Evolutionary conservation across 768 basidiomycete genomes (phyloP).

Genomic region (Tricholoma bakamatsutake): DNA sequence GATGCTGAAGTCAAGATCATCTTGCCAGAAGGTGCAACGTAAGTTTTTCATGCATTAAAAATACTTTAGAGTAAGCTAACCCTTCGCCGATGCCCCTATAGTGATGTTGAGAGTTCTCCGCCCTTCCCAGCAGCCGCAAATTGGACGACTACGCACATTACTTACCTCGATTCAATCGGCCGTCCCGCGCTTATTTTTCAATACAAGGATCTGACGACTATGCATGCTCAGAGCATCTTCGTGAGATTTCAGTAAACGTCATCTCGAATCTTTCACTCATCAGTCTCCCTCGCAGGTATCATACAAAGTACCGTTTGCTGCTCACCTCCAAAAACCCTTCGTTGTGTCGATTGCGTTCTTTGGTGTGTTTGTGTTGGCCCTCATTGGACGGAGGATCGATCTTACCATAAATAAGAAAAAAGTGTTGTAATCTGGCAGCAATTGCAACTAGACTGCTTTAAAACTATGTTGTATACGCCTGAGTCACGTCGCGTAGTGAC

Average conservation of each 20-base stretch:
- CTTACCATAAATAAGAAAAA: constrained; percentile 43
- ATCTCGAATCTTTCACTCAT: not conserved
- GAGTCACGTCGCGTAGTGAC: too few species aligned
- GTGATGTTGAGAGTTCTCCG: constrained; percentile 68
- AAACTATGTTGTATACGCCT: constrained; percentile 3
- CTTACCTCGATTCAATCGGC: constrained; percentile 90
- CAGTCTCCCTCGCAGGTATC: constrained; percentile 52
- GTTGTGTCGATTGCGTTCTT: constrained; percentile 71
- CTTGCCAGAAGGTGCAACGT: constrained; percentile 95
- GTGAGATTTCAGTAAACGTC: constrained; percentile 41
- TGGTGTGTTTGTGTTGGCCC: constrained; percentile 50
- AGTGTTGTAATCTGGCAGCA: constrained; percentile 19
- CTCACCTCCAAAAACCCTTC: constrained; percentile 85
- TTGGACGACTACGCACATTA: constrained; percentile 60
- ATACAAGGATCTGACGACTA: constrained; percentile 72
- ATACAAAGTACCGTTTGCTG: constrained; percentile 74
- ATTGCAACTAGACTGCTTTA: constrained; percentile 3
- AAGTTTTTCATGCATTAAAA: constrained; percentile 27
- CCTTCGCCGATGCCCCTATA: constrained; percentile 24
- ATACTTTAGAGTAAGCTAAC: not conserved
- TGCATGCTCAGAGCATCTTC: constrained; percentile 75
- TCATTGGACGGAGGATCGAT: constrained; percentile 40
- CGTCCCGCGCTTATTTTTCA: constrained; percentile 72
- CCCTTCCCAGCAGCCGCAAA: constrained; percentile 75
- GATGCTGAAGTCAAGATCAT: constrained; percentile 75